A percentile compares a stretch with the other conserved stretches of the same genome.
These are phyloP conservation scores for Carallia pectinifolia DNA, from an alignment of 345 rosid genomes.

Conservation along the genomic window DNA sequence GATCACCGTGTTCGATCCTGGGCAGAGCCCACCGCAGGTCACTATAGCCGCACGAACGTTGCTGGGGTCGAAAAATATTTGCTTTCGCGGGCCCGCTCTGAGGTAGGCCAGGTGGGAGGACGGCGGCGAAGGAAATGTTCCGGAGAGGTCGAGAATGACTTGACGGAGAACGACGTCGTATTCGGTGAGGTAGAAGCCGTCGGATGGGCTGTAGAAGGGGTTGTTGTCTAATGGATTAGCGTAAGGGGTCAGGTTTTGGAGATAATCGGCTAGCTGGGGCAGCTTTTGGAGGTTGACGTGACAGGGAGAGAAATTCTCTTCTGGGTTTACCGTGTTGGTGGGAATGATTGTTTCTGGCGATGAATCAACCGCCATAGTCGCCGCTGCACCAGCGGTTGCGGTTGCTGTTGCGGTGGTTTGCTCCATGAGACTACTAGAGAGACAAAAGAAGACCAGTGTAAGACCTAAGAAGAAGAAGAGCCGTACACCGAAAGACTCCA, in stretches of 20 bases:
- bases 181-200: conserved; percentile 61
- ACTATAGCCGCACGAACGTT: conserved; percentile 61
- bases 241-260: conserved; percentile 33
- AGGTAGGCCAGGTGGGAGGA: conserved; percentile 44
- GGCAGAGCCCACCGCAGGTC: conserved; percentile 89
- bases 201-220: conserved; percentile 51
- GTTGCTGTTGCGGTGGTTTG: too few relatives aligned
- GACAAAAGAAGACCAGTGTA: background rate
- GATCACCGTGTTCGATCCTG: conserved; percentile 83
- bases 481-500: background rate
- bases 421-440: background rate
- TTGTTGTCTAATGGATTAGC: conserved; percentile 62
- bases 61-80: conserved; percentile 46
- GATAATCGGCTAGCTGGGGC: conserved; percentile 42
- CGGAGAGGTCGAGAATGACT: conserved; percentile 49
- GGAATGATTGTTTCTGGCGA: conserved; percentile 10
- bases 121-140: conserved; percentile 17
- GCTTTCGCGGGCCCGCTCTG: conserved; percentile 73
- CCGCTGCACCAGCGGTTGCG: background rate
- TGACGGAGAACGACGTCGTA: conserved; percentile 67
- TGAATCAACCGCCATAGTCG: conserved; percentile 4
- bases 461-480: too few relatives aligned
- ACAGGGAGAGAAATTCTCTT: conserved; percentile 10
- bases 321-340: background rate
- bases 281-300: conserved; percentile 33